Percentiles rank a stretch among this genome's conserved stretches.
Evolutionary conservation across 768 basidiomycete species (phyloP).

Genomic region (Lactarius evosmus): DNA sequence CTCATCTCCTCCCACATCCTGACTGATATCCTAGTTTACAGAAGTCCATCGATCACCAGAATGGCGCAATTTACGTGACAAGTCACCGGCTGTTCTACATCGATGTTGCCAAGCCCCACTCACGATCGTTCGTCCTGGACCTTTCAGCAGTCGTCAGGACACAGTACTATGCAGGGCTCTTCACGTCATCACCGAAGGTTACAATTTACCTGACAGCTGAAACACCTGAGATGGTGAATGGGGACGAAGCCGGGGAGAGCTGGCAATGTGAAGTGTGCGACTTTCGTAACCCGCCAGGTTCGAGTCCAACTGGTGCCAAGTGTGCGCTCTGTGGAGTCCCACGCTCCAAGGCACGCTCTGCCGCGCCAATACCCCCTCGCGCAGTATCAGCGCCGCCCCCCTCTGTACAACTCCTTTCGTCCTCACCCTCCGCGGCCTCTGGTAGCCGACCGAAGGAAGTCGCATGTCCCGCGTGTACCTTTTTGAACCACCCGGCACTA

Average conservation of each 20-base stretch:
- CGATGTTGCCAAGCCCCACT: constrained; percentile 46
- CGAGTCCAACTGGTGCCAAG: constrained; percentile 62
- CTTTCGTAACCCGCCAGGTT: constrained; percentile 73
- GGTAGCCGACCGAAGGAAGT: constrained; percentile 38
- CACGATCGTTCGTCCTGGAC: constrained; percentile 64
- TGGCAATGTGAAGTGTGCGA: constrained; percentile 93
- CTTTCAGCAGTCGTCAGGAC: constrained; percentile 68
- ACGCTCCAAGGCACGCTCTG: constrained; percentile 39
- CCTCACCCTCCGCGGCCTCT: constrained; percentile 43
- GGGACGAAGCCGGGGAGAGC: constrained; percentile 41
- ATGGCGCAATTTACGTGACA: constrained; percentile 68
- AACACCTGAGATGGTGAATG: constrained; percentile 28
- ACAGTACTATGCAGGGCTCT: constrained; percentile 85
- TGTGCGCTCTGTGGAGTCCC: constrained; percentile 85
- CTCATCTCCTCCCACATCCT: constrained; percentile 18
- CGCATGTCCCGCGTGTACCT: constrained; percentile 86
- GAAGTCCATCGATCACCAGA: constrained; percentile 78
- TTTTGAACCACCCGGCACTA: constrained; percentile 79
- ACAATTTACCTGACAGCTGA: constrained; percentile 60
- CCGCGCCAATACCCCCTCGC: constrained; percentile 28
- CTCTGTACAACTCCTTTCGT: constrained; percentile 38
- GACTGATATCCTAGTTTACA: constrained; percentile 55
- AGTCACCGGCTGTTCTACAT: constrained; percentile 86
- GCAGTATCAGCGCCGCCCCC: constrained; percentile 26
- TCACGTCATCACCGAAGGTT: constrained; percentile 86